Evolutionary conservation across 2,329 filamentous ascomycete species (phyloP), one percentile per base, ranked within the genome.

Genomic region (Phyllosticta citriasiana): DNA sequence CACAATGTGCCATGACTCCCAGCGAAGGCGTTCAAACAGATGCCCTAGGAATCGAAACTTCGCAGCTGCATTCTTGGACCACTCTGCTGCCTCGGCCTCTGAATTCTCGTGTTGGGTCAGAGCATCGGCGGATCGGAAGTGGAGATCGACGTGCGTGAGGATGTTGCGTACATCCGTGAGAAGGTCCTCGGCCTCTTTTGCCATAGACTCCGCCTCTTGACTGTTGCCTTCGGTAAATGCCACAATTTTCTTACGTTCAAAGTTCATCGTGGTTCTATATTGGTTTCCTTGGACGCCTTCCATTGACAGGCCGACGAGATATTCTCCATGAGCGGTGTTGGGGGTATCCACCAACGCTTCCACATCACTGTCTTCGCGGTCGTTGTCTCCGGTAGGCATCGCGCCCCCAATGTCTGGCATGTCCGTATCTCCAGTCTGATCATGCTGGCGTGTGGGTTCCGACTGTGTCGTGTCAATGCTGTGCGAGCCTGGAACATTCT

Each of bases 11-110:
- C 66, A 14, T 12, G 64, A 64, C 51, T 65, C 62, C 30, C 62
- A 57, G 7, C 67, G 65, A 2, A 74, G 53, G 7, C 61, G 61
- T 1, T 70, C 64, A 2, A 75, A 57, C 2, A 76, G 63, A 22
- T 67, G 63, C 16, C 68, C 65, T 16, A 76, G 57, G 58, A 76
- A 75, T 3, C 64, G 63, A 57, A 75, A 75, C 59, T 75, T 76
- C 72, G 69, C 22, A 64, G 57, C 14, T 65, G 63, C 6, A 66
- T 65, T 24, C 62, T 63, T 1, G 67, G 64, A 25, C 66, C 65
- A 57, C 65, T 65, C 59, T 71, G 70, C 61, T 61, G 57, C 53
- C 1, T 33, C 51, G 5, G 22, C 40, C 4, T 26, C 33, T 19
- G 22, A 16, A 22, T 47, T 22, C 40, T 73, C 72, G 24, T 70